Evolutionary conservation across 345 rosid species (phyloP).

Genomic region (Reutealis trisperma): DNA sequence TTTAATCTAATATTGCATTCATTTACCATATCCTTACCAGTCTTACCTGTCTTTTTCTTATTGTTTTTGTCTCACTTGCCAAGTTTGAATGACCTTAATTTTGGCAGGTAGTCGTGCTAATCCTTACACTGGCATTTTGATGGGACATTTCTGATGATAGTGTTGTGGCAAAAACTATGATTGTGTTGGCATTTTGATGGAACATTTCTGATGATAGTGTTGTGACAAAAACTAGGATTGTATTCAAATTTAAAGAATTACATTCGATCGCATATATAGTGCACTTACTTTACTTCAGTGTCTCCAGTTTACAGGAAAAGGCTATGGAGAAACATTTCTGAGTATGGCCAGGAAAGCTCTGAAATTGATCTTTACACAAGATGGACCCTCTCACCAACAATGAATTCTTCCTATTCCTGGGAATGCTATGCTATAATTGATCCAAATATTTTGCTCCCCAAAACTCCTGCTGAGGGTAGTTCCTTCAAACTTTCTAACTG

Average conservation of each 20-base stretch:
- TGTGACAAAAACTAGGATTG: background rate
- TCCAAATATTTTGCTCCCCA: background rate
- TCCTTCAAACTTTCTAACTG: background rate
- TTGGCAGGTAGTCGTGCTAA: constrained; percentile 44
- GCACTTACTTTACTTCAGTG: too few species aligned
- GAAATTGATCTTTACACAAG: background rate
- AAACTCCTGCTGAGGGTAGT: background rate
- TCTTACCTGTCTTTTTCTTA: background rate
- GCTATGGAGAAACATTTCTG: background rate
- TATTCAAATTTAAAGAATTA: too few species aligned
- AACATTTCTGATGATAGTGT: background rate
- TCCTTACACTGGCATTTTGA: background rate
- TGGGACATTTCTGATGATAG: background rate
- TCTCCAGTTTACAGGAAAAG: background rate
- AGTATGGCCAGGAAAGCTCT: background rate
- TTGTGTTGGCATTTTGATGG: background rate
- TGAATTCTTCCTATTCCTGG: background rate
- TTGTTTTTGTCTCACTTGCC: background rate
- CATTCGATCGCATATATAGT: background rate
- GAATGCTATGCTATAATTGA: background rate
- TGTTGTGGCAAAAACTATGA: background rate
- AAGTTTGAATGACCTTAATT: constrained; percentile 8
- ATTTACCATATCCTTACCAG: background rate
- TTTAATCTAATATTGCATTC: background rate
- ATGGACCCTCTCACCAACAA: background rate